These are phyloP conservation scores for Aspergillus ochraceoroseus DNA, from an alignment of 2,329 filamentous ascomycete species.

Conservation along the genomic window DNA sequence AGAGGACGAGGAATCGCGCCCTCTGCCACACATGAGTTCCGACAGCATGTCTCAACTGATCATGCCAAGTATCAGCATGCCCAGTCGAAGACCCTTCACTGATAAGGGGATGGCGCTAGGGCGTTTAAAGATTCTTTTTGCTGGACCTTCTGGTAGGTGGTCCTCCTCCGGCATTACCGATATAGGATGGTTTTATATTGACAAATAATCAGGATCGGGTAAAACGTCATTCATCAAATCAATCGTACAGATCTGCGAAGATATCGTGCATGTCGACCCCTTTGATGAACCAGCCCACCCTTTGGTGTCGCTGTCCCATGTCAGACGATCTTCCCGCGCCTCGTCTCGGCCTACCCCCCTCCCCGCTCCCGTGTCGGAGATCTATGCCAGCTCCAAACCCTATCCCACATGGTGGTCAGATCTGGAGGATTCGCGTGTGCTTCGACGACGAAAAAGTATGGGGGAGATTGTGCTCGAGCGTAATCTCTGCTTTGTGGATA, in stretches of 20 bases:
- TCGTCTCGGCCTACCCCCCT: constrained; percentile 20
- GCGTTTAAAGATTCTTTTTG: constrained; percentile 80
- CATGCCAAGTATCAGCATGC: constrained; percentile 94
- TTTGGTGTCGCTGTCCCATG: constrained; percentile 17
- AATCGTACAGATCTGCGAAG: constrained; percentile 77
- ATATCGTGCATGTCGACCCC: constrained; percentile 89
- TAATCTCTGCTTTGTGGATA: constrained; percentile 92
- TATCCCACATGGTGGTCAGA: constrained; percentile 90
- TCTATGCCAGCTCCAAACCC: constrained; percentile 74
- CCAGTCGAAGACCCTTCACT: constrained; percentile 82
- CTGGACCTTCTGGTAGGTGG: constrained; percentile 66
- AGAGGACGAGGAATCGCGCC: constrained; percentile 46
- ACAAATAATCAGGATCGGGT: constrained; percentile 58
- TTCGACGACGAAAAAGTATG: constrained; percentile 63
- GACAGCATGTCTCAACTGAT: constrained; percentile 67
- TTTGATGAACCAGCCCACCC: constrained; percentile 26
- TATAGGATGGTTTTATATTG: background rate
- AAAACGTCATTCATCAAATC: constrained; percentile 88
- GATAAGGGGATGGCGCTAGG: constrained; percentile 78
- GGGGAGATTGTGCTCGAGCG: constrained; percentile 77
- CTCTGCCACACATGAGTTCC: constrained; percentile 28
- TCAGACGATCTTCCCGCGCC: constrained; percentile 22
- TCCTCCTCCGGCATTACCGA: too few species aligned
- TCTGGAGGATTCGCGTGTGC: constrained; percentile 59
- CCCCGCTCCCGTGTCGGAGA: constrained; percentile 53